Percentiles rank a stretch among this genome's conserved stretches.
Conservation (phyloP, 2,329 filamentous ascomycete genomes). For the Myriosclerotinia curreyana region DNA sequence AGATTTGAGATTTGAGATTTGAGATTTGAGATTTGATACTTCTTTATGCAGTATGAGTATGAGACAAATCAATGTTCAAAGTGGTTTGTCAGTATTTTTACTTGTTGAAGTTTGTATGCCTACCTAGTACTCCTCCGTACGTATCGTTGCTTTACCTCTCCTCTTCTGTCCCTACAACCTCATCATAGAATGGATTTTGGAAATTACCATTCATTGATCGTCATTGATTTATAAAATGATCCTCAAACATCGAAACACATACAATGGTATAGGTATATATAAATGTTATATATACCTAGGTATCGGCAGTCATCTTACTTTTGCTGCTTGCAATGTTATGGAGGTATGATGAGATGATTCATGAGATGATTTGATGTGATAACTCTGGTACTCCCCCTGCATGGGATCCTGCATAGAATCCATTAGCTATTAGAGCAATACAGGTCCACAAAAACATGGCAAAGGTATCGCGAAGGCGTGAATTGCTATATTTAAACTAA, state of each 20-base stretch:
- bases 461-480: background rate
- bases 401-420: slow-evolving; percentile 15
- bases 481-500: background rate
- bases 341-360: background rate
- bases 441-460: slow-evolving; percentile 17
- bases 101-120: background rate
- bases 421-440: background rate
- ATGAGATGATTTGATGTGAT: slow-evolving; percentile 6
- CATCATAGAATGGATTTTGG: background rate
- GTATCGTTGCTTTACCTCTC: background rate
- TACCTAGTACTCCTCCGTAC: too few relatives aligned
- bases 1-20: too few relatives aligned
- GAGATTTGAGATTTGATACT: background rate
- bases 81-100: background rate
- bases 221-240: too few relatives aligned
- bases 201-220: too few relatives aligned
- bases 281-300: background rate
- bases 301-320: background rate
- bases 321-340: too few relatives aligned
- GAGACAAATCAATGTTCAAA: background rate
- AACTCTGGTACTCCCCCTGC: slow-evolving; percentile 3
- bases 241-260: background rate
- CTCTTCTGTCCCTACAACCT: background rate
- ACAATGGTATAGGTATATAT: background rate
- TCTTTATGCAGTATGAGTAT: background rate